Base-by-base conservation (phyloP, 176 grass and related monocot species). In the Pharus latifolius region DNA sequence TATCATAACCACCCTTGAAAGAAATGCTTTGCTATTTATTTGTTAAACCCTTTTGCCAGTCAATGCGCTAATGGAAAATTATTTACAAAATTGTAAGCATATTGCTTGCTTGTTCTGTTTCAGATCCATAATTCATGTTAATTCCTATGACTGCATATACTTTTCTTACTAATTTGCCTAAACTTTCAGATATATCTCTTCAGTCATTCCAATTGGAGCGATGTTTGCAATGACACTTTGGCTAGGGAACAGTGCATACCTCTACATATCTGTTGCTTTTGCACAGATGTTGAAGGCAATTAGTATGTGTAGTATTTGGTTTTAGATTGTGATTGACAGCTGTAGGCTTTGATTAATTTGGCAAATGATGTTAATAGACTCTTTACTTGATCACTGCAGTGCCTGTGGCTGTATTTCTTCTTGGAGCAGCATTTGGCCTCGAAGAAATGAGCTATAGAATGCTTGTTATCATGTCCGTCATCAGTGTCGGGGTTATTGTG, bases 171-270 rank as follows among this genome's bases (percentile, higher is more conserved):
- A 70, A 18, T 26, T 49, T 49, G 23, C 10, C 10, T 70, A 63
- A 49, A 41, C 35, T 88, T 85, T 78, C 95, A 99, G 95, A 91
- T 99, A 99, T 74, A 72, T 88, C 53, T 91, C 75, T 74, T 99
- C 95, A 57, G 95, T 99, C 48, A 82, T 94, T 63, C 95, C 95
- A 78, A 99, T 99, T 69, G 95, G 90, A 75, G 90, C 87, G 33
- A 99, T 99, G 95, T 99, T 99, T 76, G 95, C 95, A 62, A 90
- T 99, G 89, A 99, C 95, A 46, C 75, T 99, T 59, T 99, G 95
- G 95, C 72, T 99, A 44, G 95, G 95, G 47, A 98, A 98, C 75
- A 98, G 95, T 61, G 95, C 95, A 22, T 98, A 98, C 48, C 89
- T 98, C 42, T 98, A 98, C 64, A 93, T 98, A 88, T 98, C 95